Conservation (phyloP, 306 rosid genomes). For the Castanopsis chinensis region DNA sequence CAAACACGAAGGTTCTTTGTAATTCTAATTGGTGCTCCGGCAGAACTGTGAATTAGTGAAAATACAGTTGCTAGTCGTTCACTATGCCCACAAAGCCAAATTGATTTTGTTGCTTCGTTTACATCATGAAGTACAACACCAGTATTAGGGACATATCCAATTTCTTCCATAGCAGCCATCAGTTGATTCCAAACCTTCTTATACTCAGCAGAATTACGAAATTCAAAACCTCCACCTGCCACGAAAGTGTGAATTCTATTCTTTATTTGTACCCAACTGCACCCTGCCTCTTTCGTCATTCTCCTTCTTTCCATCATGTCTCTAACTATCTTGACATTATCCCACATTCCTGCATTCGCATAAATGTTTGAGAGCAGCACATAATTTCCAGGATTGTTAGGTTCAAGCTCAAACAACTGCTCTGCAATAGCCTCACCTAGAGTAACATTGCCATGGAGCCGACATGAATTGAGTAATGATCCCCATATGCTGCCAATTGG, state of each 20-base stretch:
- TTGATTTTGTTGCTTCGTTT: constrained; percentile 40
- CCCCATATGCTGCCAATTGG: constrained; percentile 60
- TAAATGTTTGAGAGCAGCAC: constrained; percentile 62
- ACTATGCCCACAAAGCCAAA: constrained; percentile 57
- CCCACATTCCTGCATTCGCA: constrained; percentile 56
- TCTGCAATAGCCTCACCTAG: constrained; percentile 39
- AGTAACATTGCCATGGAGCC: constrained; percentile 41
- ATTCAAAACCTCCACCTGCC: constrained; percentile 46
- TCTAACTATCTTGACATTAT: constrained; percentile 44
- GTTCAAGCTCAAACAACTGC: constrained; percentile 46
- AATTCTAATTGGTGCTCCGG: constrained; percentile 51
- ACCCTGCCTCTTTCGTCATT: constrained; percentile 50
- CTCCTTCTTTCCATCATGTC: constrained; percentile 51
- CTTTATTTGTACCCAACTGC: constrained; percentile 54
- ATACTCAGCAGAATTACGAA: constrained; percentile 46
- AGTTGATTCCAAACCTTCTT: constrained; percentile 39
- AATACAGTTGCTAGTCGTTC: constrained; percentile 47
- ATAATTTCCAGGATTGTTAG: constrained; percentile 52
- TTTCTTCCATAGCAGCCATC: constrained; percentile 29
- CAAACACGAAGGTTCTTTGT: constrained; percentile 60
- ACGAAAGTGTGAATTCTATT: constrained; percentile 48
- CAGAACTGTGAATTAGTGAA: constrained; percentile 41
- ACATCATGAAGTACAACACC: constrained; percentile 57
- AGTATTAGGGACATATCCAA: constrained; percentile 43
- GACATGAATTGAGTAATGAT: constrained; percentile 54